These are phyloP conservation scores for Mortierella sp. DNA, from an alignment of 371 early-diverging fungal species.

Conservation along the genomic window DNA sequence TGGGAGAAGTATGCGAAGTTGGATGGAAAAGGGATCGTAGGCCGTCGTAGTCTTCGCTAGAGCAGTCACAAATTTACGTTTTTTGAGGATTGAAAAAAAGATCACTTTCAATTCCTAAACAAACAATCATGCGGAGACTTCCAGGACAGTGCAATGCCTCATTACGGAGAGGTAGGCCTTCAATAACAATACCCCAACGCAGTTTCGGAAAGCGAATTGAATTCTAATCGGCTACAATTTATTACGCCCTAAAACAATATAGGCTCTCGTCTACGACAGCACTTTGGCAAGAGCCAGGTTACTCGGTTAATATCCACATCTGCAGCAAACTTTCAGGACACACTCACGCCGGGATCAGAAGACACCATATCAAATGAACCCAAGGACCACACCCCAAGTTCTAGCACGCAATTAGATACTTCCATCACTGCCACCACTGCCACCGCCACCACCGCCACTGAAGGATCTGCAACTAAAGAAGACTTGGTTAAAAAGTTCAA, in stretches of 20 bases:
- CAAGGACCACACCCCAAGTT: background rate
- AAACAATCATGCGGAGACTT: constrained; percentile 1
- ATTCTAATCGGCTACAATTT: background rate
- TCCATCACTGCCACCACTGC: background rate
- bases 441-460: background rate
- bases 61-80: background rate
- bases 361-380: background rate
- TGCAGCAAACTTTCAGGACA: constrained; percentile 7
- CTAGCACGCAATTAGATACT: background rate
- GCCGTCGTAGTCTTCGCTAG: too few species aligned
- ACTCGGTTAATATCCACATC: background rate
- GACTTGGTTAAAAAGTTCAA: constrained; percentile 45
- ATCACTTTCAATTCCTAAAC: background rate
- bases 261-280: background rate
- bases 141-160: constrained; percentile 1
- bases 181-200: background rate
- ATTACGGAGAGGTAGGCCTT: background rate
- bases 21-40: too few species aligned
- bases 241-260: background rate
- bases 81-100: background rate
- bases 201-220: too few species aligned
- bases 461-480: constrained; percentile 7
- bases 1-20: too few species aligned
- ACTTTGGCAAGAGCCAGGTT: constrained; percentile 1
- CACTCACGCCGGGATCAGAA: background rate